Conservation (phyloP, 371 early-diverging fungal genomes). For the Apophysomyces sp. region DNA sequence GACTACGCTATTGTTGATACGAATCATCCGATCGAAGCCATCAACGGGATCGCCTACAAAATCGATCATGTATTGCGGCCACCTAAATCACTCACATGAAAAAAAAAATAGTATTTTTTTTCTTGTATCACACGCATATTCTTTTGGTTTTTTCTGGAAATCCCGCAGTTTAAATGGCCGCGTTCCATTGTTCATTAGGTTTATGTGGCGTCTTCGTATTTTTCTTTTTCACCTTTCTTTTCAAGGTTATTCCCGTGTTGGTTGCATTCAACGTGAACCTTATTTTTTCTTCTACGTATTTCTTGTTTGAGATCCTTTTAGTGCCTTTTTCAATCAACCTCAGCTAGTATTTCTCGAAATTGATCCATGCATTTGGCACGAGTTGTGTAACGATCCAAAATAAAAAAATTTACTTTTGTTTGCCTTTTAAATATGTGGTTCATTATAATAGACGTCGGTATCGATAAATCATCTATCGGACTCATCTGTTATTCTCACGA, state of each 20-base stretch:
- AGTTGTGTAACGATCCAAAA: neutral
- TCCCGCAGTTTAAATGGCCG: conserved; percentile 1
- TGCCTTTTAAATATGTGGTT: neutral
- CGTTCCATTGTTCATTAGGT: conserved; percentile 3
- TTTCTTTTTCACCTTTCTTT: conserved; percentile 1
- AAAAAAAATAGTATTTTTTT: neutral
- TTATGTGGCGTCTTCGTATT: neutral
- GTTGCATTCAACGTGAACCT: neutral
- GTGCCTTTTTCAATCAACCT: neutral
- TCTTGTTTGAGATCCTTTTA: neutral
- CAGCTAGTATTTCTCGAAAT: conserved; percentile 3
- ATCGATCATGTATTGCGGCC: conserved; percentile 38
- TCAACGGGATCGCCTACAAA: conserved; percentile 48
- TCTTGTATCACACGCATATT: neutral
- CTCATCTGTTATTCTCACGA: neutral
- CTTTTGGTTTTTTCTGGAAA: conserved; percentile 3
- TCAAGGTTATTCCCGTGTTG: neutral
- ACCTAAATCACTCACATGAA: conserved; percentile 5
- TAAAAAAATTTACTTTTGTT: neutral
- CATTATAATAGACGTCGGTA: neutral
- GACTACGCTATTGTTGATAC: conserved; percentile 29
- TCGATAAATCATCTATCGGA: neutral
- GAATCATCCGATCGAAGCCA: conserved; percentile 28
- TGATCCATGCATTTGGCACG: conserved; percentile 3
- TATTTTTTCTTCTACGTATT: neutral